phyloP scores from a whole-genome alignment of 2,329 filamentous ascomycete species.

The Xylaria sp. region DNA sequence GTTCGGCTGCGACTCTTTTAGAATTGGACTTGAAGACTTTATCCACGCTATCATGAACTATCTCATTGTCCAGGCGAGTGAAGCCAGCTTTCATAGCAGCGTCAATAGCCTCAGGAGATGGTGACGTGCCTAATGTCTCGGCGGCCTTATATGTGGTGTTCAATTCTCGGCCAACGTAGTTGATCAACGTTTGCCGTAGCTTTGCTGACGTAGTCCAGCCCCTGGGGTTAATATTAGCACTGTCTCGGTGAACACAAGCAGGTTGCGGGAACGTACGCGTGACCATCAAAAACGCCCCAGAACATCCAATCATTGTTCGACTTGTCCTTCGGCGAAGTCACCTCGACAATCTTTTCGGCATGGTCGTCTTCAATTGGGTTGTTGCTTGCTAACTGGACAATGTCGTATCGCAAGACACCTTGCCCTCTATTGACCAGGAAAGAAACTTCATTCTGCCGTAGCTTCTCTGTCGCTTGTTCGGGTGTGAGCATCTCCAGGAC shows the following conservation, averaged over 20 bases:
- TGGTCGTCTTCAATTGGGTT: constrained; percentile 99
- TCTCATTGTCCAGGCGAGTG: constrained; percentile 86
- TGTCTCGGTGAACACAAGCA: neutral
- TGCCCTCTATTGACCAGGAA: constrained; percentile 87
- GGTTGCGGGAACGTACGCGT: constrained; percentile 67
- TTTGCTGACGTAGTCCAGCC: constrained; percentile 99
- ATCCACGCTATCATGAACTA: constrained; percentile 89
- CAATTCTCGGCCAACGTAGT: constrained; percentile 88
- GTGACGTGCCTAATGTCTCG: constrained; percentile 61
- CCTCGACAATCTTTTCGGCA: constrained; percentile 95
- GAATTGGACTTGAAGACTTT: constrained; percentile 89
- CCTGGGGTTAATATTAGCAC: constrained; percentile 50
- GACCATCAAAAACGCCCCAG: constrained; percentile 98
- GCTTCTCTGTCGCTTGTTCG: constrained; percentile 88
- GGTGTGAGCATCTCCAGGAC: constrained; percentile 96
- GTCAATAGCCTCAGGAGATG: constrained; percentile 81
- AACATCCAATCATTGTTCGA: constrained; percentile 95
- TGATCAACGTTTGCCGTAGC: constrained; percentile 88
- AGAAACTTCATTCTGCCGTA: constrained; percentile 88
- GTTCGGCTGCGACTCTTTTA: constrained; percentile 87
- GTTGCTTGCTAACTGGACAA: constrained; percentile 94
- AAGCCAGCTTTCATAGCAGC: constrained; percentile 93
- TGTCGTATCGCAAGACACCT: constrained; percentile 92
- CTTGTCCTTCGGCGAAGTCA: constrained; percentile 63
- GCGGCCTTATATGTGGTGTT: constrained; percentile 89